These are phyloP conservation scores for Forsythia suspensa DNA, from an alignment of 257 asterid species.

Conservation along the genomic window DNA sequence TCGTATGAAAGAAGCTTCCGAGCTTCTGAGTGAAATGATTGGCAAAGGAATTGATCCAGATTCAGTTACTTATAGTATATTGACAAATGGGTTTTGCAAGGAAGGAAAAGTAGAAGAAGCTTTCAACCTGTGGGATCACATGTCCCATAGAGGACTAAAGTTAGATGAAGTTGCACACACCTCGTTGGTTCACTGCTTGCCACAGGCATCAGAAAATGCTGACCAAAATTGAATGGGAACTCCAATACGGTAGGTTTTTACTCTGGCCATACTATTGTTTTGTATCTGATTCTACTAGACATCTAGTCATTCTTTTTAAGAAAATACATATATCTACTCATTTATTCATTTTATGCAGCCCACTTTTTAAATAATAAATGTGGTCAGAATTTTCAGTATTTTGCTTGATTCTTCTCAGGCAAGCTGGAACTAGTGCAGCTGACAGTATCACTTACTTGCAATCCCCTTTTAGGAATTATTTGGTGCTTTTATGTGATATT, in stretches of 20 bases:
- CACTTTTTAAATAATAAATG: background rate
- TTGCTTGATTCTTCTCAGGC: background rate
- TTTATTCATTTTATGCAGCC: background rate
- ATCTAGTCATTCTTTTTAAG: background rate
- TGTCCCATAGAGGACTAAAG: conserved; percentile 50
- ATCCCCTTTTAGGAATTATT: background rate
- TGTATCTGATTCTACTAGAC: background rate
- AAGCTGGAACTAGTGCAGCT: background rate
- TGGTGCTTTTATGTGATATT: background rate
- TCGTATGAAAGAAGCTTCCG: conserved; percentile 50
- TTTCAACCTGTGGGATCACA: conserved; percentile 52
- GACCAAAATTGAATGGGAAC: conserved; percentile 33
- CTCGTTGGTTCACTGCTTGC: conserved; percentile 58
- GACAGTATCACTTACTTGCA: background rate
- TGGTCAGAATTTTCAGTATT: background rate
- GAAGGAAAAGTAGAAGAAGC: conserved; percentile 63
- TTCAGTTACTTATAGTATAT: conserved; percentile 60
- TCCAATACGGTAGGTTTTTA: conserved; percentile 8
- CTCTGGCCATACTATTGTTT: background rate
- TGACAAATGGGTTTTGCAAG: conserved; percentile 56
- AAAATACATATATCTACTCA: background rate
- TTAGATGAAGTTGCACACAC: conserved; percentile 68
- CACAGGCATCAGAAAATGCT: conserved; percentile 38
- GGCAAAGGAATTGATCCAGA: conserved; percentile 67
- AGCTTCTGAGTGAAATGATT: conserved; percentile 62